phyloP scores from a whole-genome alignment of 164 flowering plant genomes.

The Magnolia kwangsiensis region DNA sequence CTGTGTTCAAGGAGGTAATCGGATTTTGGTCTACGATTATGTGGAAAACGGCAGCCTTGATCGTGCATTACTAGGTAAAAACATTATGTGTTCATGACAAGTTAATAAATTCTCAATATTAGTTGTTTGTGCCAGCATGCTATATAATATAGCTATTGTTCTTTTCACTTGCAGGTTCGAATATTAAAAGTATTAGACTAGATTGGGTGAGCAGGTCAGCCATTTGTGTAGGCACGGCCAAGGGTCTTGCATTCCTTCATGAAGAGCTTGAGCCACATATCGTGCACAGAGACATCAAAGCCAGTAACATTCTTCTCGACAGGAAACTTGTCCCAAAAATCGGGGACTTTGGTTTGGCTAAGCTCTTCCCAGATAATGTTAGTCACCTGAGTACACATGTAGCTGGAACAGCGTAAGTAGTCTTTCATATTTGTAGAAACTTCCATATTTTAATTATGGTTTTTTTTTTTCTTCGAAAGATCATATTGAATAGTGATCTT shows the following conservation, averaged over 20 bases:
- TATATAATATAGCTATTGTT: neutral
- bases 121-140: neutral
- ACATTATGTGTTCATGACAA: neutral
- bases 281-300: conserved; percentile 92
- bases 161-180: conserved; percentile 42
- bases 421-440: conserved; percentile 1
- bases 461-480: no score
- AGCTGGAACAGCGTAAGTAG: conserved; percentile 86
- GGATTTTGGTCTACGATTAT: conserved; percentile 71
- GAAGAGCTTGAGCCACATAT: conserved; percentile 82
- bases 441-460: conserved; percentile 1
- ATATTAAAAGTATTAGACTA: conserved; percentile 29
- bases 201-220: conserved; percentile 67
- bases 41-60: conserved; percentile 74
- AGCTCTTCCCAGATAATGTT: conserved; percentile 83
- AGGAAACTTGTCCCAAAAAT: conserved; percentile 68
- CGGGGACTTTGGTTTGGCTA: conserved; percentile 96
- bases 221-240: conserved; percentile 75
- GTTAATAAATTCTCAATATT: neutral
- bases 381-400: conserved; percentile 93
- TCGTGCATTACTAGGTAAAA: conserved; percentile 51
- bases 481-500: neutral
- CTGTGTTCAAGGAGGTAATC: conserved; percentile 47
- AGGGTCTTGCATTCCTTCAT: conserved; percentile 73
- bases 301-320: conserved; percentile 85